Conservation (phyloP, 768 basidiomycete species). For the Agaricus bisporus region DNA sequence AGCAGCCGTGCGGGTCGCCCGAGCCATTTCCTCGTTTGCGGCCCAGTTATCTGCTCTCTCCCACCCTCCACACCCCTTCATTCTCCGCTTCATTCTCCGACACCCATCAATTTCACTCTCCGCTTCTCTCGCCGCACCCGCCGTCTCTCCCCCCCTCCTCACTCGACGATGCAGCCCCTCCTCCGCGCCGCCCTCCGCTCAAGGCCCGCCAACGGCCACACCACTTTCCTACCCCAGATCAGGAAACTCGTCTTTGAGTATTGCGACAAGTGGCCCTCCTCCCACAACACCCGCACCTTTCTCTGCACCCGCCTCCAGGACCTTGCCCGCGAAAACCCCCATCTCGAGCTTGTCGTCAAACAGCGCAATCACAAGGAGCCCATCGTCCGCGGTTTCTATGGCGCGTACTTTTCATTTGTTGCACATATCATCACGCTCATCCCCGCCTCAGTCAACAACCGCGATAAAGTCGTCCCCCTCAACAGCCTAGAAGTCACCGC, state of each 20-base stretch:
- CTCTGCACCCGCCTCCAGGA: constrained; percentile 55
- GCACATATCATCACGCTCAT: no score
- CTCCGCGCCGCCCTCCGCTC: constrained; percentile 43
- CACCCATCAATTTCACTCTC: constrained; percentile 9
- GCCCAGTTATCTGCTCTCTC: not conserved
- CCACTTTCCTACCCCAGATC: constrained; percentile 68
- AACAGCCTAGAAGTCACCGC: constrained; percentile 68
- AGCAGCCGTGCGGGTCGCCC: constrained; percentile 60
- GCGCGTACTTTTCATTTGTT: constrained; percentile 33
- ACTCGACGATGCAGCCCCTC: constrained; percentile 10
- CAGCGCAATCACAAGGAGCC: constrained; percentile 73
- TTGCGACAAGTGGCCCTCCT: constrained; percentile 79
- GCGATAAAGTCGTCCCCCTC: constrained; percentile 84
- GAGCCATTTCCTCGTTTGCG: constrained; percentile 47
- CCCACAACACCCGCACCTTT: constrained; percentile 63
- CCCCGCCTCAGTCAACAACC: constrained; percentile 60
- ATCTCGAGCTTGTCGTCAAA: constrained; percentile 80
- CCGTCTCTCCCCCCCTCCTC: constrained; percentile 13
- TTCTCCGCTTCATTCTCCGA: constrained; percentile 9
- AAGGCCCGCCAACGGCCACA: constrained; percentile 67
- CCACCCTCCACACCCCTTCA: constrained; percentile 1
- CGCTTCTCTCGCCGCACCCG: constrained; percentile 11
- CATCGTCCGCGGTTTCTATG: constrained; percentile 77
- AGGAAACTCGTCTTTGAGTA: constrained; percentile 86
- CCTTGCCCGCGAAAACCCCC: constrained; percentile 68